Evolutionary conservation across 148 eudicot species (phyloP), one percentile per base, ranked within the genome.

Genomic region (Rhododendron simsii): DNA sequence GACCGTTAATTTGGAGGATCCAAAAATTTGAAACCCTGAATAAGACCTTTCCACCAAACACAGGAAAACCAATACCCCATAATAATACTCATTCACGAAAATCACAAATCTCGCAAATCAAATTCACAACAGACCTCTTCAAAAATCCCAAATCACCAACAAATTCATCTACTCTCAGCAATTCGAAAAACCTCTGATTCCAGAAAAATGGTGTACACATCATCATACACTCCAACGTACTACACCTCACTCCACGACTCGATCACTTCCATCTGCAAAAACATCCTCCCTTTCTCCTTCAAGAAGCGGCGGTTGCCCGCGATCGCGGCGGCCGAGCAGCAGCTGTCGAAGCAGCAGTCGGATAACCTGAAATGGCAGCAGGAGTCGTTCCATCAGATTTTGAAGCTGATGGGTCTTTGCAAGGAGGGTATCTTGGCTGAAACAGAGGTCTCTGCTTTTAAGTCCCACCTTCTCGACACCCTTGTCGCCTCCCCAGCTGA

Each of bases 291-390:
- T 0, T 95, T 96, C 80, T 90, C 98, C 84, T 91, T 93, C 84
- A 94, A 93, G 87, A 94, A 94, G 87, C 90, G 86, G 61, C 84
- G 93, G 28, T 78, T 97, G 4, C 85, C 92, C 0, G 98, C 95
- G 0, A 87, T 96, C 1, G 98, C 86, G 0, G 98, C 98, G 0
- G 91, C 99, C 0, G 99, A 96, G 87, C 92, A 87, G 61, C 91
- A 88, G 89, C 90, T 91, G 3, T 91, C 94, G 14, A 92, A 95
- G 86, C 94, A 89, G 84, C 98, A 97, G 53, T 90, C 96, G 7
- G 99, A 95, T 84, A 92, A 93, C 71, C 90, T 97, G 50, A 97
- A 97, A 83, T 97, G 99, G 98, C 99, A 97, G 91, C 99, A 97
- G 44, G 94, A 94, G 5, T 93, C 94, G 2, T 97, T 90, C 89